Conservation (phyloP, 169 alveolate genomes). For the Cryptosporidium xiaoi region DNA sequence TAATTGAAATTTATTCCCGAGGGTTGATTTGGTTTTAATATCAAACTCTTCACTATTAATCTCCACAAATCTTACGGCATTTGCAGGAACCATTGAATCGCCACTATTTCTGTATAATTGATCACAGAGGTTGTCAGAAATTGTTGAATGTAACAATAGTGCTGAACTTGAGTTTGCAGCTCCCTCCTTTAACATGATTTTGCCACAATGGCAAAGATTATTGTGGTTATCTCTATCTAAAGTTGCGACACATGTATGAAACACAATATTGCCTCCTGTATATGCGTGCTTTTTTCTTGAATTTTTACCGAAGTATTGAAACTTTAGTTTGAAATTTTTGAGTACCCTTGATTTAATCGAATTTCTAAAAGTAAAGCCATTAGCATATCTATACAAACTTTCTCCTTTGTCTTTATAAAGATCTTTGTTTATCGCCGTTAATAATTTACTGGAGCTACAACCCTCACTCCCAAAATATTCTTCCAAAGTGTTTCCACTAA, state of each 20-base stretch:
- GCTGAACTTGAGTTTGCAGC: conserved; percentile 27
- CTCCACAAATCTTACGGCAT: background rate
- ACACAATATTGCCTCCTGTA: background rate
- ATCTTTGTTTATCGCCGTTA: background rate
- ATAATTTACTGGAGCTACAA: background rate
- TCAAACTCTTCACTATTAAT: background rate
- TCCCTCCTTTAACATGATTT: background rate
- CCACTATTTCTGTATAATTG: conserved; percentile 8
- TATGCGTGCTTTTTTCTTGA: background rate
- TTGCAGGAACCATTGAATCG: background rate
- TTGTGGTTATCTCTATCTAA: background rate
- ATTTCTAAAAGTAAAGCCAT: conserved; percentile 17
- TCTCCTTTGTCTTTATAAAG: background rate
- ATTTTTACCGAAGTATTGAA: conserved; percentile 2
- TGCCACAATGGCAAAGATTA: conserved; percentile 29
- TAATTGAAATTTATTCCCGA: background rate
- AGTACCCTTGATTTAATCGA: conserved; percentile 22
- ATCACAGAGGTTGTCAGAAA: conserved; percentile 24
- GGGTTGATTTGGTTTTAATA: background rate
- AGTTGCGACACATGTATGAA: conserved; percentile 39
- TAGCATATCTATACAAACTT: background rate
- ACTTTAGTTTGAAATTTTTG: conserved; percentile 12
- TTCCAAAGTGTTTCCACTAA: background rate
- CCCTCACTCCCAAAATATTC: background rate
- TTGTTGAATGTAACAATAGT: conserved; percentile 7